Evolutionary conservation across 495 filamentous ascomycete genomes (phyloP), one percentile per base, ranked within the genome.

Genomic region (Xylaria telfairii): DNA sequence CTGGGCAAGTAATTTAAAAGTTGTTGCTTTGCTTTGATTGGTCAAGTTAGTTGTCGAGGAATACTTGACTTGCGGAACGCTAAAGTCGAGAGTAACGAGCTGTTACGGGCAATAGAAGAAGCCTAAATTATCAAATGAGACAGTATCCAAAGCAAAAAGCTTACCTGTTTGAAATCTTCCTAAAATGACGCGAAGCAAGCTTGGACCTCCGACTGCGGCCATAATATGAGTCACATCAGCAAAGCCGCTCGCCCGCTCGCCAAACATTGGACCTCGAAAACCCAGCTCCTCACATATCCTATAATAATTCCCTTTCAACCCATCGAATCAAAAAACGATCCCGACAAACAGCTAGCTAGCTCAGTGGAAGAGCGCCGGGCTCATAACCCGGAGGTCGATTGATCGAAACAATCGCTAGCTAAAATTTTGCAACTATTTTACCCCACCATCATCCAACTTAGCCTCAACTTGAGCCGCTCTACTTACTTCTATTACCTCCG

Each of bases 371-470:
- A 73, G 75, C 77, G 79, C 78, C 77, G 81, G 79, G 78, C 79
- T 82, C 81, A 78, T 83, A 83, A 83, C 79, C 77, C 81, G 80
- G 79, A 82, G 81, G 81, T 76, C 79, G 70, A 78, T 73, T 71
- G 78, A 81, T 82, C 78, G 81, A 82, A 82, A 82, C 79, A 68
- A 72, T 73, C 78, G 73, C 71, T 75, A 75, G 81, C 78, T 78
- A 80, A 76, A 46, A 2, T 60, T 53, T 59, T 59, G 24, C n/a
- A 10, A 12, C 19, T 4, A 57, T 56, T 56, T 68, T 44, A 13
- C 26, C 51, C 26, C 51, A 30, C 19, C n/a, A 10, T 37, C 15
- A 21, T 59, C 19, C n/a, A n/a, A n/a, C n/a, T n/a, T n/a, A 1
- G 7, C 26, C 3, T 30, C 3, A 7, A 54, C 51, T 30, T 54